Base-by-base conservation (phyloP, 495 filamentous ascomycete species). In the Xylaria intraflava region DNA sequence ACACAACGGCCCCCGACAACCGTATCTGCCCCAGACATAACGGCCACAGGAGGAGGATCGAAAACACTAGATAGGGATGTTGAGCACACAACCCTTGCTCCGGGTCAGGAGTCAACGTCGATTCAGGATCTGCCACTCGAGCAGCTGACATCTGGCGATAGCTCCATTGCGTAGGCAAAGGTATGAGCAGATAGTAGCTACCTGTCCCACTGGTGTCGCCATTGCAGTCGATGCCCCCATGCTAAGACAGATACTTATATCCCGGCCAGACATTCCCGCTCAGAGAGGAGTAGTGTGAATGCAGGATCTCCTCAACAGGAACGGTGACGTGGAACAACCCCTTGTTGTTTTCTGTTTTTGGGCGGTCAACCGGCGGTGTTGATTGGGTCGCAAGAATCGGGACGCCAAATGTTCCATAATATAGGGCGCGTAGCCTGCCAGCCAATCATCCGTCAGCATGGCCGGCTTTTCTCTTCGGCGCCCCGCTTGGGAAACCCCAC, bases 271-370 rank as follows among this genome's bases (percentile, higher is more conserved):
- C 31, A 38, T 38, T 38, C 35, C 35, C n/a, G 14, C 3, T 17
- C 49, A 62, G 67, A 64, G 56, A 62, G 65, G 59, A 39, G 46
- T 17, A 43, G n/a, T n/a, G n/a, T n/a, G n/a, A n/a, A 33, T 53
- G 50, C 30, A 55, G 36, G 38, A 45, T 64, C 58, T 69, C 38
- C 29, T 31, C 38, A 45, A 45, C 29, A 16, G 39, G 60, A 65
- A 67, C 68, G 66, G 64, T 38, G 49, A 61, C 61, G 49, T 62
- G 63, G 62, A 64, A 70, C 65, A 69, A 70, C 56, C 57, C 59
- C 61, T 61, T 63, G 54, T 56, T 55, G 49, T 58, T 60, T 53
- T 73, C 69, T 62, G 69, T 72, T 73, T 65, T 72, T 69, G 66
- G 59, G 59, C 58, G 35, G 50, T 30, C 26, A 50, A 59, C 51